These are phyloP conservation scores for Wickerhamomyces chambardii DNA, from an alignment of 805 yeast species.

Conservation along the genomic window DNA sequence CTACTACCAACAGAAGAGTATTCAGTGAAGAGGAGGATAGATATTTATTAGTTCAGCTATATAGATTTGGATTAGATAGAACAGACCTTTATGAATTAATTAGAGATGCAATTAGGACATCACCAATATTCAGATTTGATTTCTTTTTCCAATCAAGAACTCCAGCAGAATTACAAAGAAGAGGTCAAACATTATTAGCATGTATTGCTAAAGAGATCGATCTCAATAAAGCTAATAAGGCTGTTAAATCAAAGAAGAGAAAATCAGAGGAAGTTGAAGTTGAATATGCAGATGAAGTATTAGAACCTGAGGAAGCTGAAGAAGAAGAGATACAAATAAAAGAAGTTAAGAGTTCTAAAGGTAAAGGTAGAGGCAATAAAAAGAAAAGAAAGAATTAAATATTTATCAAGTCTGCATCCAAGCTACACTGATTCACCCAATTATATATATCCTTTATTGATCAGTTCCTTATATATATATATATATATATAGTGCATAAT, in stretches of 20 bases:
- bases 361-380: no score
- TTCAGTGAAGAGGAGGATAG: constrained; percentile 90
- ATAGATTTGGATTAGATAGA: constrained; percentile 72
- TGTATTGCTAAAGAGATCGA: constrained; percentile 68
- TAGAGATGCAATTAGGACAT: constrained; percentile 61
- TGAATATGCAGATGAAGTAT: background rate
- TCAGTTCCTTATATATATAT: no score
- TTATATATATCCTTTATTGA: no score
- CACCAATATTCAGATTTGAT: constrained; percentile 79
- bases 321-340: no score
- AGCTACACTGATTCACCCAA: no score
- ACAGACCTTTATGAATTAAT: constrained; percentile 74
- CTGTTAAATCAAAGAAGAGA: constrained; percentile 12
- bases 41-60: constrained; percentile 71
- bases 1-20: constrained; percentile 52
- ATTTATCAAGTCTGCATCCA: no score
- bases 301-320: constrained; percentile 1
- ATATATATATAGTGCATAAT: no score
- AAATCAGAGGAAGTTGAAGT: no score
- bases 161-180: constrained; percentile 67
- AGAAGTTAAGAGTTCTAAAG: no score
- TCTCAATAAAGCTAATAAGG: constrained; percentile 14
- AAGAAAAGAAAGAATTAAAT: no score
- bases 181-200: constrained; percentile 72
- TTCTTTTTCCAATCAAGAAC: constrained; percentile 80